These are phyloP conservation scores for Arachis hypogaea DNA, from an alignment of 306 rosid species.

Conservation along the genomic window DNA sequence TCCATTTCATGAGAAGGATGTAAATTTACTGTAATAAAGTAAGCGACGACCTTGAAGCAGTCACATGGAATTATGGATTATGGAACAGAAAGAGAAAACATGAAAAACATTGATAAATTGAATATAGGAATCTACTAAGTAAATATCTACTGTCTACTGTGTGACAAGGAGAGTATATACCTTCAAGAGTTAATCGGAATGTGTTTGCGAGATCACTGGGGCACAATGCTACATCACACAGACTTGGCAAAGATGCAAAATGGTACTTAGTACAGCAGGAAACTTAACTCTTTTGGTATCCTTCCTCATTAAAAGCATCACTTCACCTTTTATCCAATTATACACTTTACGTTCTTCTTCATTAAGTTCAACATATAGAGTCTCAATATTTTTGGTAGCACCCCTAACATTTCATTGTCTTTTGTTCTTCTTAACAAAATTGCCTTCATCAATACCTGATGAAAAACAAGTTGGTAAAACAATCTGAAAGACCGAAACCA, in stretches of 20 bases:
- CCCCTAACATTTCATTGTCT: conserved; percentile 59
- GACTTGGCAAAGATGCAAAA: conserved; percentile 81
- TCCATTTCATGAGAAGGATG: no score
- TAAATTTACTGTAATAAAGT: background rate
- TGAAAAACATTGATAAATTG: conserved; percentile 5
- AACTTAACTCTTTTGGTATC: conserved; percentile 42
- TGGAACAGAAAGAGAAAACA: conserved; percentile 10
- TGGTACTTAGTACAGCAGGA: conserved; percentile 57
- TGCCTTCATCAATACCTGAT: conserved; percentile 74
- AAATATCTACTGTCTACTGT: background rate
- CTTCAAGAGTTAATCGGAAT: conserved; percentile 59
- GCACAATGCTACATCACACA: conserved; percentile 71
- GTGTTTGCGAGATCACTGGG: conserved; percentile 15
- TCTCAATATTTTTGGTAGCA: conserved; percentile 76
- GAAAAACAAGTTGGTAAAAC: conserved; percentile 1
- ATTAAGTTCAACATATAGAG: conserved; percentile 64
- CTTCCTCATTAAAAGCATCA: conserved; percentile 39
- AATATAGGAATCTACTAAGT: background rate
- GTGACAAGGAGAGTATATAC: conserved; percentile 37
- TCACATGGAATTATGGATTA: conserved; percentile 6
- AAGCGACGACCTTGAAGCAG: background rate
- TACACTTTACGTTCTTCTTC: conserved; percentile 72
- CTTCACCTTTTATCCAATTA: conserved; percentile 56
- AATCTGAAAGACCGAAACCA: background rate
- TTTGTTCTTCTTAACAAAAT: conserved; percentile 83